These are phyloP conservation scores for Phytophthora quininea DNA, from an alignment of 352 stramenopile species.

Conservation along the genomic window DNA sequence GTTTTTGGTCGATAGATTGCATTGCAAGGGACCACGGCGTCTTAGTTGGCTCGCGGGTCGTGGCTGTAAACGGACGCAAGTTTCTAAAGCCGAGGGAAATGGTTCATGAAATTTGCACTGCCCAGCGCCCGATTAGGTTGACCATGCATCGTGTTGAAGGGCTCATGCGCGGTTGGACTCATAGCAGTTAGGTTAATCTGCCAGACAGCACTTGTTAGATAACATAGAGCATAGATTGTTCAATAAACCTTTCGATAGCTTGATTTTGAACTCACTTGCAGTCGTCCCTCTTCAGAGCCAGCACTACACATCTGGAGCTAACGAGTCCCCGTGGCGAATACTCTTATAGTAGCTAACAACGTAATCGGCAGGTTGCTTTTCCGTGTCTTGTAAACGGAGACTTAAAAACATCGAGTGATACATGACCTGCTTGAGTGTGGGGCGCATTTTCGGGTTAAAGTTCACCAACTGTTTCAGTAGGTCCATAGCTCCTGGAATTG, in stretches of 20 bases:
- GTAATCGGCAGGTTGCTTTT: constrained; percentile 41
- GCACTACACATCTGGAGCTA: constrained; percentile 51
- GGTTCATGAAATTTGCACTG: constrained; percentile 58
- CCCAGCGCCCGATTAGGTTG: constrained; percentile 61
- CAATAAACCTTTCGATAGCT: neutral
- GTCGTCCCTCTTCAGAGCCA: neutral
- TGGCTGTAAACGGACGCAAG: constrained; percentile 67
- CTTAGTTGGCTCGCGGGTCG: constrained; percentile 69
- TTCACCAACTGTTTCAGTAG: constrained; percentile 60
- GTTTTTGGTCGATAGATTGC: constrained; percentile 30
- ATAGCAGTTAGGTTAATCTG: neutral
- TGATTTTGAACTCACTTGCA: neutral
- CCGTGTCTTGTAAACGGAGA: constrained; percentile 28
- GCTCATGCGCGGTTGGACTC: constrained; percentile 72
- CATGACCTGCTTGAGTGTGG: constrained; percentile 73
- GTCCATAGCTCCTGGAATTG: constrained; percentile 47
- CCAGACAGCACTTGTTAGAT: constrained; percentile 21
- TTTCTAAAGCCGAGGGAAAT: constrained; percentile 55
- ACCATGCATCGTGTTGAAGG: constrained; percentile 81
- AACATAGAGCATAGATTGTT: constrained; percentile 16
- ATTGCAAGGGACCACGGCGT: constrained; percentile 60
- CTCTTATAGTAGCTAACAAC: constrained; percentile 64
- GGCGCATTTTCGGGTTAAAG: constrained; percentile 65
- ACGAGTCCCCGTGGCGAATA: constrained; percentile 5
- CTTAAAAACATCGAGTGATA: constrained; percentile 61